phyloP scores from a whole-genome alignment of 306 rosid species.

The Calophaca sinica region DNA sequence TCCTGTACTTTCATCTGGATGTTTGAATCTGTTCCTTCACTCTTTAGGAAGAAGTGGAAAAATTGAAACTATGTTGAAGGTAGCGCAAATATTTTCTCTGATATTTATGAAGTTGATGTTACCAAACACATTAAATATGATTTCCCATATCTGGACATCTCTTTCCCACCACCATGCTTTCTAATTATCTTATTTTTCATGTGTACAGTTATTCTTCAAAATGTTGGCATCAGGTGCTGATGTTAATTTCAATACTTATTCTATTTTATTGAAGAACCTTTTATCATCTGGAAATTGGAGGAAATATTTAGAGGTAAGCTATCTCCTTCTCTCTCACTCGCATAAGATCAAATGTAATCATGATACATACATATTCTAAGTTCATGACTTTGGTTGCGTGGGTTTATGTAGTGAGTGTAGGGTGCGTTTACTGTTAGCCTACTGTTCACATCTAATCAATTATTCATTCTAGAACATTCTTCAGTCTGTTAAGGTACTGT shows the following conservation, averaged over 20 bases:
- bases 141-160: conserved; percentile 30
- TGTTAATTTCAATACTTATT: conserved; percentile 70
- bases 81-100: conserved; percentile 38
- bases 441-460: not conserved
- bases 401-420: not conserved
- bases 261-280: conserved; percentile 87
- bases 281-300: conserved; percentile 91
- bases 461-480: not conserved
- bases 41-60: conserved; percentile 91
- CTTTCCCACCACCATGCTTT: conserved; percentile 34
- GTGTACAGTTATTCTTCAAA: conserved; percentile 81
- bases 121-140: conserved; percentile 36
- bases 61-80: conserved; percentile 89
- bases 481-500: not conserved
- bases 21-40: conserved; percentile 73
- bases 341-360: conserved; percentile 8
- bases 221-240: conserved; percentile 72
- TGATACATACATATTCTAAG: conserved; percentile 23
- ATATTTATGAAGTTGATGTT: conserved; percentile 39
- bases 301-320: conserved; percentile 86
- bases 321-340: not conserved
- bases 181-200: conserved; percentile 32
- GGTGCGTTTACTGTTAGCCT: not conserved
- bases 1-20: conserved; percentile 70
- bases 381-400: conserved; percentile 8